These are phyloP conservation scores for Venturia effusa DNA, from an alignment of 2,329 filamentous ascomycete species.

Conservation along the genomic window DNA sequence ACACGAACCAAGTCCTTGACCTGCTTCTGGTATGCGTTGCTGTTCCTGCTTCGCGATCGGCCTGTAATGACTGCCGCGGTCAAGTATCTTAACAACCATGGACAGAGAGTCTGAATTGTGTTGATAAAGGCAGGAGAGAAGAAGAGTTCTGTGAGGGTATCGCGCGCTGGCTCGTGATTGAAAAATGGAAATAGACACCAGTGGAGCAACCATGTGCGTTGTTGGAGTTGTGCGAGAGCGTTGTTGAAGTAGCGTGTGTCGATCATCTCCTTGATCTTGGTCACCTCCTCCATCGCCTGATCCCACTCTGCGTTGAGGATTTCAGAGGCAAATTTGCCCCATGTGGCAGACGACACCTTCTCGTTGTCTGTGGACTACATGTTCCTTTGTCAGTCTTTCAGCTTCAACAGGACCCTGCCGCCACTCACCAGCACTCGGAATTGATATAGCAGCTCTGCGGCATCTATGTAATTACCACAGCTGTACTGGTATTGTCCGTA, in stretches of 20 bases:
- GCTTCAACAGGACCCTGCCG: background rate
- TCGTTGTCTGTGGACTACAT: constrained; percentile 81
- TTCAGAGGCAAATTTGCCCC: constrained; percentile 95
- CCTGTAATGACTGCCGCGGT: constrained; percentile 92
- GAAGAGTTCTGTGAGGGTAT: constrained; percentile 87
- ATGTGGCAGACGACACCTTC: constrained; percentile 89
- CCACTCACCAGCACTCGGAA: constrained; percentile 68
- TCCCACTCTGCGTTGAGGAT: constrained; percentile 96
- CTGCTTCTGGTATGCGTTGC: constrained; percentile 96
- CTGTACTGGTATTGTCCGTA: constrained; percentile 97
- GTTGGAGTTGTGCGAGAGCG: constrained; percentile 86
- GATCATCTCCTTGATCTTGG: constrained; percentile 60
- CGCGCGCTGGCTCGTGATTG: constrained; percentile 87
- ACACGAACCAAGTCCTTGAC: constrained; percentile 95
- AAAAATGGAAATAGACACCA: constrained; percentile 98
- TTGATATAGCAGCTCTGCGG: constrained; percentile 88
- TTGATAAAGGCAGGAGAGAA: constrained; percentile 98
- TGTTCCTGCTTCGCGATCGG: constrained; percentile 52
- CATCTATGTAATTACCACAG: constrained; percentile 85
- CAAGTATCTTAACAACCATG: constrained; percentile 92
- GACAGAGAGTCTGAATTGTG: constrained; percentile 96
- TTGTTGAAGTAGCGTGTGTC: constrained; percentile 95
- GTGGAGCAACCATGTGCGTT: constrained; percentile 95
- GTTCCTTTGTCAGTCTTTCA: background rate
- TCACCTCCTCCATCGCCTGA: constrained; percentile 57